A percentile compares a stretch with the other conserved stretches of the same genome.
Evolutionary conservation across 139 green algal species (phyloP).

Genomic region (Chlamydomonas incerta): DNA sequence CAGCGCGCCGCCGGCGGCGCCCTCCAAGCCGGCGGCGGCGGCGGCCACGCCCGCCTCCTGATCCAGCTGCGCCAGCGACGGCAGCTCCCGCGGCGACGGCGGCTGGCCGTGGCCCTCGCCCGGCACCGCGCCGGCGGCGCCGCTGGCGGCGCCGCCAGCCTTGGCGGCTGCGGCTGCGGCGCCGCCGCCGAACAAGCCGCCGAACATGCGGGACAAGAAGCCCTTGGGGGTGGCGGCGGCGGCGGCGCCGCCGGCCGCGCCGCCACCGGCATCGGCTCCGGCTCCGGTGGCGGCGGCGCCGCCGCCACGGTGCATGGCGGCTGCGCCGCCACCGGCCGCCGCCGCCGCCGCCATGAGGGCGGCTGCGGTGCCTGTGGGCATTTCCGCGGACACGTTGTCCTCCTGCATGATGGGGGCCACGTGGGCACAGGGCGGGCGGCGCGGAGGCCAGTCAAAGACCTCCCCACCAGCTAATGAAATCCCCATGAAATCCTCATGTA

Average conservation of each 20-base stretch:
- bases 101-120: background rate
- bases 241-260: background rate
- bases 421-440: too few species aligned
- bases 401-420: too few species aligned
- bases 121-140: background rate
- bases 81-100: conserved; percentile 7
- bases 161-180: background rate
- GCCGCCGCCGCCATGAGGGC: background rate
- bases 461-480: too few species aligned
- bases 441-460: too few species aligned
- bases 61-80: conserved; percentile 16
- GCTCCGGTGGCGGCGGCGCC: background rate
- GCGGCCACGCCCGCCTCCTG: background rate
- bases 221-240: background rate
- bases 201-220: conserved; percentile 10
- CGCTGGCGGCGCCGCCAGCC: background rate
- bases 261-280: background rate
- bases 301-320: too few species aligned
- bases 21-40: background rate
- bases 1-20: background rate
- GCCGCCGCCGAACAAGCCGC: background rate
- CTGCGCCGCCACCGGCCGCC: too few species aligned
- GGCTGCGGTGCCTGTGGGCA: background rate
- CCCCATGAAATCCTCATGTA: too few species aligned
- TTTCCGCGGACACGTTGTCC: too few species aligned